Conservation (phyloP, 2,329 filamentous ascomycete species). For the Fusarium sp. region DNA sequence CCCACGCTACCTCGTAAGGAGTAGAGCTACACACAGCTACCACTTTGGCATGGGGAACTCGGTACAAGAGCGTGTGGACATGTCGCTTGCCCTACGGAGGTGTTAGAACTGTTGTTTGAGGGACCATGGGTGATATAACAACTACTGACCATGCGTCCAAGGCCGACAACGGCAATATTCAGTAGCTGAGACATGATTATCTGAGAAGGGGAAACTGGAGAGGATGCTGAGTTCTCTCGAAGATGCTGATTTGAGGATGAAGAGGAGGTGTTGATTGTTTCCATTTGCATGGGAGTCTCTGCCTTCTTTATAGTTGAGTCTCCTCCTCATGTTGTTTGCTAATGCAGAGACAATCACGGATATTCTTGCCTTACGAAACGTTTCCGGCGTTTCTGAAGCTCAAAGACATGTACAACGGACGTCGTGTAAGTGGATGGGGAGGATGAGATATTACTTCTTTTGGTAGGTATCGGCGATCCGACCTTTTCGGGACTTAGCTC, state of each 20-base stretch:
- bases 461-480: neutral
- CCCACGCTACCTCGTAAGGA: slow-evolving; percentile 26
- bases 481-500: neutral
- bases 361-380: neutral
- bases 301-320: neutral
- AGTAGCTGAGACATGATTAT: slow-evolving; percentile 16
- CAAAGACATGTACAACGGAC: neutral
- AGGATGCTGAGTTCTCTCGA: neutral
- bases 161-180: slow-evolving; percentile 35
- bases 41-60: slow-evolving; percentile 27
- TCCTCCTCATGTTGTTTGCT: rapidly evolving
- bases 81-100: slow-evolving; percentile 28
- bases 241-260: neutral
- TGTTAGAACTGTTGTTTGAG: neutral
- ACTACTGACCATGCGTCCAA: slow-evolving; percentile 31
- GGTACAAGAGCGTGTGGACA: slow-evolving; percentile 26
- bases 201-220: too few species aligned
- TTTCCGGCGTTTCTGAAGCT: neutral
- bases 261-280: neutral
- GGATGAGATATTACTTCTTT: neutral
- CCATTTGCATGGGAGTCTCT: neutral
- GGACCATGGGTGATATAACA: neutral
- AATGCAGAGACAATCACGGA: neutral
- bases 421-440: neutral
- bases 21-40: slow-evolving; percentile 30